A percentile compares a stretch with the other conserved stretches of the same genome.
These are phyloP conservation scores for Monosporascus sp. DNA, from an alignment of 2,329 filamentous ascomycete genomes.

Conservation along the genomic window DNA sequence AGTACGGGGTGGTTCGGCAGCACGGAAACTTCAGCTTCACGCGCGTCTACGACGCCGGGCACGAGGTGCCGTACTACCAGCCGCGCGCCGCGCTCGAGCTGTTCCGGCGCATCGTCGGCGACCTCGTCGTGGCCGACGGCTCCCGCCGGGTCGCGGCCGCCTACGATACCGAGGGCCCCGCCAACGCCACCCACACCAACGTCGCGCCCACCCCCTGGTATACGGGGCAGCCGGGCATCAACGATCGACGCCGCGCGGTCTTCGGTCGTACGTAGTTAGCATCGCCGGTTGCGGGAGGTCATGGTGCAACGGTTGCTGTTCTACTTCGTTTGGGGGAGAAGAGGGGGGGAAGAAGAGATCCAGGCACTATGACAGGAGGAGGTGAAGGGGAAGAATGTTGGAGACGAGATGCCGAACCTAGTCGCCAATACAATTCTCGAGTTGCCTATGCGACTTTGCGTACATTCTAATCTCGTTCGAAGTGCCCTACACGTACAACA, in stretches of 20 bases:
- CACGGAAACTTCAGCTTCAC: conserved; percentile 57
- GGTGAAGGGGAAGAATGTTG: too few species aligned
- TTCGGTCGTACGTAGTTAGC: too few species aligned
- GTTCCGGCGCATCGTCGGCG: conserved; percentile 56
- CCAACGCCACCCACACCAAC: conserved; percentile 52
- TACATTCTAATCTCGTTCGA: too few species aligned
- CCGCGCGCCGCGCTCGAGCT: conserved; percentile 54
- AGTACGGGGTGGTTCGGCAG: conserved; percentile 67
- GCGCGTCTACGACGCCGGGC: conserved; percentile 14
- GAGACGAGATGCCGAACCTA: too few species aligned
- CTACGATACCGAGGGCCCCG: conserved; percentile 53
- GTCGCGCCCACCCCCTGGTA: background rate
- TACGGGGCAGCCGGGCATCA: background rate
- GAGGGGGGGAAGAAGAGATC: too few species aligned
- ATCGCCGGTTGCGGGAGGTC: too few species aligned
- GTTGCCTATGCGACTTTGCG: too few species aligned
- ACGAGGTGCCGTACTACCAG: conserved; percentile 9
- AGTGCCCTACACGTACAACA: too few species aligned
- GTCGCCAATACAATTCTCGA: too few species aligned
- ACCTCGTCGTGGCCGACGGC: conserved; percentile 50
- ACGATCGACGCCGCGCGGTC: background rate
- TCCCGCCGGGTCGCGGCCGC: conserved; percentile 39
- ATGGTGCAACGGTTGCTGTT: too few species aligned
- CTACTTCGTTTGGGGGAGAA: too few species aligned
- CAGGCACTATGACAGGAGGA: too few species aligned